phyloP scores from a whole-genome alignment of 257 asterid genomes.

The Capsicum rhomboideum region DNA sequence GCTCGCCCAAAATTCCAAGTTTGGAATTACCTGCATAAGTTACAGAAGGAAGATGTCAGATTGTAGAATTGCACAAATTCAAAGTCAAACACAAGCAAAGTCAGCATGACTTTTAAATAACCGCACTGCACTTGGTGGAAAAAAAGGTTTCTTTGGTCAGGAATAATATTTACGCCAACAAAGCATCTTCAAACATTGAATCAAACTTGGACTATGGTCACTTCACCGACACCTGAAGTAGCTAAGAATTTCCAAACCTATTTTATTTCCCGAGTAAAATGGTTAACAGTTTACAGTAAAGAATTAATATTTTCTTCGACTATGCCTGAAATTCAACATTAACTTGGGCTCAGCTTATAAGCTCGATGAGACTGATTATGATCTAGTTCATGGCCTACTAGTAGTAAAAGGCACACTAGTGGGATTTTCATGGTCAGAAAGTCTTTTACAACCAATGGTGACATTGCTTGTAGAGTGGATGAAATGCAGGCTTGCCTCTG shows the following conservation, averaged over 20 bases:
- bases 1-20: conserved; percentile 91
- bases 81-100: not conserved
- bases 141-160: not conserved
- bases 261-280: not conserved
- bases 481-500: no score
- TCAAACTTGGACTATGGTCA: not conserved
- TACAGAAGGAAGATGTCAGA: not conserved
- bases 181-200: not conserved
- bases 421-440: not conserved
- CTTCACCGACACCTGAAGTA: not conserved
- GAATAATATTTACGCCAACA: not conserved
- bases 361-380: not conserved
- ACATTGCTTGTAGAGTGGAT: no score
- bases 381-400: not conserved
- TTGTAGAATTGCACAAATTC: not conserved
- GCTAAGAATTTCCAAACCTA: not conserved
- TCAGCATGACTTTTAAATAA: not conserved
- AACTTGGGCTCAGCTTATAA: not conserved
- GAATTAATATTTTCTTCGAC: not conserved
- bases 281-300: not conserved
- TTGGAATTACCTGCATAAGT: conserved; percentile 61
- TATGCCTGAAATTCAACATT: not conserved
- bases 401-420: not conserved
- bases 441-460: not conserved
- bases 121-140: not conserved